Evolutionary conservation across 2,329 filamentous ascomycete genomes (phyloP).

Genomic region (Myriangium duriaei): DNA sequence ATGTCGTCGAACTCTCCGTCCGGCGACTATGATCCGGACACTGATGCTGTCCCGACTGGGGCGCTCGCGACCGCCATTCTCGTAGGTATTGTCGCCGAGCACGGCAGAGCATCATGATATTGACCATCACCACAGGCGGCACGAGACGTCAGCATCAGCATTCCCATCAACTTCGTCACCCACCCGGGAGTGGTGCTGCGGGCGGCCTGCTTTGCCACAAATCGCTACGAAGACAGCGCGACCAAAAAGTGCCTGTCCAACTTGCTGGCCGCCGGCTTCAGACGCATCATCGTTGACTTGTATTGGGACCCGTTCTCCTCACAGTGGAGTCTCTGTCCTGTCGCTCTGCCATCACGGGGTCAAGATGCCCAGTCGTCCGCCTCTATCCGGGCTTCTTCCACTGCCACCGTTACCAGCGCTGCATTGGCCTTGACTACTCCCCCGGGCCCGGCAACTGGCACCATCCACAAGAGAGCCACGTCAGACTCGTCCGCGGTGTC

Average conservation of each 20-base stretch:
- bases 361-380: slow-evolving; percentile 9
- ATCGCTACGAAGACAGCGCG: slow-evolving; percentile 40
- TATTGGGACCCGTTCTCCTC: slow-evolving; percentile 48
- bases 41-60: slow-evolving; percentile 14
- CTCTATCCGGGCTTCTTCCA: neutral
- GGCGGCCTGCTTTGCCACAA: slow-evolving; percentile 45
- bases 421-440: neutral
- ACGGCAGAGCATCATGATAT: neutral
- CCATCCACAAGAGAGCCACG: neutral
- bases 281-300: slow-evolving; percentile 45
- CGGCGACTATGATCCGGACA: slow-evolving; percentile 17
- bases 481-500: too few species aligned
- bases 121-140: slow-evolving; percentile 38
- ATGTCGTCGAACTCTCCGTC: neutral
- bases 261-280: slow-evolving; percentile 47
- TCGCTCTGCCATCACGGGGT: slow-evolving; percentile 17
- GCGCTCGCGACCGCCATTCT: slow-evolving; percentile 18
- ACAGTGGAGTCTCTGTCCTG: slow-evolving; percentile 50
- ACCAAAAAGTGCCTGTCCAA: slow-evolving; percentile 49
- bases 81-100: slow-evolving; percentile 14
- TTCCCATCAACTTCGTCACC: slow-evolving; percentile 52
- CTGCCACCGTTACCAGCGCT: neutral
- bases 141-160: slow-evolving; percentile 45
- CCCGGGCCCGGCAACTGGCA: neutral
- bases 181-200: slow-evolving; percentile 43